These are phyloP conservation scores for Aspergillus pseudonomiae DNA, from an alignment of 2,329 filamentous ascomycete genomes.

Conservation along the genomic window DNA sequence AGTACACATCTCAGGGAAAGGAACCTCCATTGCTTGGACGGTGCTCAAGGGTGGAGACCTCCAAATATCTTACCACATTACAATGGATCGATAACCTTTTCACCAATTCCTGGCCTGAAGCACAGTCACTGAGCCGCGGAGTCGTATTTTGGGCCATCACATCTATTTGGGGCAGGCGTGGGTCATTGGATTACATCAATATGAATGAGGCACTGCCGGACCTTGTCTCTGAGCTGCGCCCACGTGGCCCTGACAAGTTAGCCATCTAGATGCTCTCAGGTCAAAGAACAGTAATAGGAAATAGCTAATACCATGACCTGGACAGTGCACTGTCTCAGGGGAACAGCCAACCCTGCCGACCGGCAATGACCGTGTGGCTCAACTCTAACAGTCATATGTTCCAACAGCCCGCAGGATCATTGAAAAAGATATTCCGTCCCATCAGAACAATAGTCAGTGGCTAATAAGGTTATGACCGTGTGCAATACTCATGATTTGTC, in stretches of 20 bases:
- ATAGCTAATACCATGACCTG: not conserved
- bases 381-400: not conserved
- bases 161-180: not conserved
- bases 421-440: not conserved
- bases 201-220: not conserved
- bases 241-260: not conserved
- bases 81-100: not conserved
- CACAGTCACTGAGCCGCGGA: not conserved
- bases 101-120: not conserved
- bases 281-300: not conserved
- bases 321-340: not conserved
- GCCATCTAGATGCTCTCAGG: not conserved
- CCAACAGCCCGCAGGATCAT: not conserved
- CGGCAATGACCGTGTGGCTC: not conserved
- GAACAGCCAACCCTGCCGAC: not conserved
- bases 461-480: not conserved
- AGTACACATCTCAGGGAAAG: not conserved
- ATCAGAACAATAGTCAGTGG: not conserved
- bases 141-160: not conserved
- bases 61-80: not conserved
- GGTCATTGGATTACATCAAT: not conserved
- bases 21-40: not conserved
- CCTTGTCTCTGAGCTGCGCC: not conserved
- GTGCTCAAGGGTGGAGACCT: not conserved
- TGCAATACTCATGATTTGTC: not conserved